phyloP scores from a whole-genome alignment of 2,329 filamentous ascomycete species.

The Aspergillus fructus region DNA sequence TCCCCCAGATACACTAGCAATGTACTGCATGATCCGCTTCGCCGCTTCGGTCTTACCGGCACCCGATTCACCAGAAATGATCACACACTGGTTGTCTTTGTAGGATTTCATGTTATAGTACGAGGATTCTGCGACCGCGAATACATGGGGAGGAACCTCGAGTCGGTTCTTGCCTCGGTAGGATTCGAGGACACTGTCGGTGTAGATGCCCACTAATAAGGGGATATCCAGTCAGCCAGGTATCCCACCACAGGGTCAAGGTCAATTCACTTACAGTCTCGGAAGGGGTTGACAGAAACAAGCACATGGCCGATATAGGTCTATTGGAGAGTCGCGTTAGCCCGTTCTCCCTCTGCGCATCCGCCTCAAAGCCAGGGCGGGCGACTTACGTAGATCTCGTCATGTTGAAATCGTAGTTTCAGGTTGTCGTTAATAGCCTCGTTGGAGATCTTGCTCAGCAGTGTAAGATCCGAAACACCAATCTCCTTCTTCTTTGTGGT shows the following conservation, averaged over 20 bases:
- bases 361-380: constrained; percentile 13
- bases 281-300: constrained; percentile 98
- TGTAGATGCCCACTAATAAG: constrained; percentile 82
- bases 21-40: constrained; percentile 99
- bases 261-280: constrained; percentile 63
- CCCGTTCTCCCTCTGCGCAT: constrained; percentile 13
- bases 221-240: constrained; percentile 34
- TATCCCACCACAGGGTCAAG: neutral
- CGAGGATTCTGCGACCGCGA: constrained; percentile 89
- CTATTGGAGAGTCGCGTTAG: constrained; percentile 37
- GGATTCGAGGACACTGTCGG: constrained; percentile 85
- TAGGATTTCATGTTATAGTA: constrained; percentile 99
- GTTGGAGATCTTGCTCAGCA: constrained; percentile 98
- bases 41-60: constrained; percentile 98
- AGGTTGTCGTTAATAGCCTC: constrained; percentile 99
- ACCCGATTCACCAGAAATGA: constrained; percentile 97
- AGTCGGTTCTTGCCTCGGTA: constrained; percentile 97
- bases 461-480: constrained; percentile 92
- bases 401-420: constrained; percentile 96
- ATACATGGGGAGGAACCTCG: constrained; percentile 91
- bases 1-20: constrained; percentile 91
- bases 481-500: constrained; percentile 99
- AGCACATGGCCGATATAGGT: constrained; percentile 99
- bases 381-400: constrained; percentile 78
- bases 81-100: constrained; percentile 98